Evolutionary conservation across 768 basidiomycete species (phyloP), one percentile per base, ranked within the genome.

Genomic region (Plicaturopsis crispa): DNA sequence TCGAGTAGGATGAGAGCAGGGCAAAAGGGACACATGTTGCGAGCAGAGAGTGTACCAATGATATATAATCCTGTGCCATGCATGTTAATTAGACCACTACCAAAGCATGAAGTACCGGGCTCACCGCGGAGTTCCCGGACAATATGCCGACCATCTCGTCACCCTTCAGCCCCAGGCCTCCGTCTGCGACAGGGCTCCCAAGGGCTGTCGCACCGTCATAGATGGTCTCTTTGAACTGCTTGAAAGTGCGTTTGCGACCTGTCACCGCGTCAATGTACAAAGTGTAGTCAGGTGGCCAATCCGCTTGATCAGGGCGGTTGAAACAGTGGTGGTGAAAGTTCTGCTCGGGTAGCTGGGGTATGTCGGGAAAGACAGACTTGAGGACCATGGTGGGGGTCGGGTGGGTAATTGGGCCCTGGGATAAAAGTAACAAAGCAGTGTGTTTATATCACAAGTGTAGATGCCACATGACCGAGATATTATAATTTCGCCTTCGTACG

Each of bases 301-400:
- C 23, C 2, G 61, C 62, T 36, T 78, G 73, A 13, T 74, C 79
- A 0, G 70, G 69, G 1, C 75, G 69, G 20, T 63, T 54, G 53
- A 81, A 70, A 35, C 81, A 51, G 39, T 76, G 31, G 43, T 80
- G 54, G 50, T 80, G 69, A 7, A 69, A 57, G 49, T 85, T 85
- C 6, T 61, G 51, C 13, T 71, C 67, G 3, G 74, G 72, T 4
- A 65, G 39, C 0, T 61, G 36, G 11, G 79, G 76, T 0, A 74
- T 52, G 0, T 73, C 65, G 4, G 78, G 75, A 45, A 64, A 82
- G 23, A 61, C 58, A 4, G 83, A 84, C 43, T 67, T 73, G 52
- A 79, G 44, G 49, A 69, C 56, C 79, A 84, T 81, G n/a, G n/a
- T n/a, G n/a, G n/a, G n/a, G n/a, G n/a, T n/a, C n/a, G n/a, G n/a